Percentiles rank a stretch among this genome's conserved stretches.
phyloP scores from a whole-genome alignment of 139 green algal species.

The Coelastrella sp. region DNA sequence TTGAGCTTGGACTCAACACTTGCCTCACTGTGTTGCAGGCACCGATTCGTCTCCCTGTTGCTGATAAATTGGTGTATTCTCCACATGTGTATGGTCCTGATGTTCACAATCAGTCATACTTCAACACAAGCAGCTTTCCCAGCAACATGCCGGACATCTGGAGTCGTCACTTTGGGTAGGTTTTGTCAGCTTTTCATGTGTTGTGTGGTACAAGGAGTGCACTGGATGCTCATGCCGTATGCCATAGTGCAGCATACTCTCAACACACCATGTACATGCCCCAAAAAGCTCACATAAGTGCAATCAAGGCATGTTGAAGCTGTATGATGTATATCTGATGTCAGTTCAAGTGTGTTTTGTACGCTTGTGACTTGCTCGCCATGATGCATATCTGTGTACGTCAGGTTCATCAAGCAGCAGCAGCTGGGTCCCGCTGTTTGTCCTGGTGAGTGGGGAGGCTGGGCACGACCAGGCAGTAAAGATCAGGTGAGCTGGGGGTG shows the following conservation, averaged over 20 bases:
- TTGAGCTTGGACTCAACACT: too few species aligned
- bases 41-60: constrained; percentile 31
- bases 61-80: constrained; percentile 49
- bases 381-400: too few species aligned
- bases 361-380: too few species aligned
- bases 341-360: too few species aligned
- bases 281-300: too few species aligned
- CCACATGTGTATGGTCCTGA: constrained; percentile 58
- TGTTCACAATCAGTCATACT: constrained; percentile 46
- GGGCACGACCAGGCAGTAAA: constrained; percentile 31
- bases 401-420: constrained; percentile 30
- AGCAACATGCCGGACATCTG: constrained; percentile 48
- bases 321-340: too few species aligned
- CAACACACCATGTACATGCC: too few species aligned
- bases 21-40: constrained; percentile 29
- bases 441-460: constrained; percentile 55
- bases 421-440: constrained; percentile 40
- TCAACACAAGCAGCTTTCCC: constrained; percentile 41
- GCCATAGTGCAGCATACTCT: too few species aligned
- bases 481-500: too few species aligned
- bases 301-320: too few species aligned
- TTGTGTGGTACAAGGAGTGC: too few species aligned
- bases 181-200: neutral
- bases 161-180: constrained; percentile 30
- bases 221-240: too few species aligned